Percentiles rank a stretch among this genome's conserved stretches.
Conservation (phyloP, 1,139 yeast species). For the Blastobotrys ciferrii region DNA sequence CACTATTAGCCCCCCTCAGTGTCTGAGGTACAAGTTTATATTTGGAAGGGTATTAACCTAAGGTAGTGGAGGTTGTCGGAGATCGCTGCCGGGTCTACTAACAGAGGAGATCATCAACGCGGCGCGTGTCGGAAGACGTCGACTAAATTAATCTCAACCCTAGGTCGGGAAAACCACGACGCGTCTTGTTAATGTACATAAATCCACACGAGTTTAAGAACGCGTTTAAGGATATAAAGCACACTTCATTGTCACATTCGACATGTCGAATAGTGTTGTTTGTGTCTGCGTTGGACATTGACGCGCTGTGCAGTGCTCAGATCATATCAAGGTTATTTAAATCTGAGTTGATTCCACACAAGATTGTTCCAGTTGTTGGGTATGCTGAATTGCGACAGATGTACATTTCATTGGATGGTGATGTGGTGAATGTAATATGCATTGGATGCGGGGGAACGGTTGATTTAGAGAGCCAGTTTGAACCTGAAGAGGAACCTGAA, state of each 20-base stretch:
- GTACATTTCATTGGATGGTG: slow-evolving; percentile 63
- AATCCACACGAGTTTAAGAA: slow-evolving; percentile 32
- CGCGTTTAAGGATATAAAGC: slow-evolving; percentile 32
- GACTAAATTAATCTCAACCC: not conserved
- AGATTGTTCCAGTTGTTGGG: slow-evolving; percentile 92
- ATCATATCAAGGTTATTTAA: slow-evolving; percentile 69
- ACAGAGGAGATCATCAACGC: too few species aligned
- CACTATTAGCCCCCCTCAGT: too few species aligned
- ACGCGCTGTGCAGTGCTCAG: slow-evolving; percentile 86
- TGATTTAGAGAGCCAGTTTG: slow-evolving; percentile 78
- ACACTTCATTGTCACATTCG: slow-evolving; percentile 64
- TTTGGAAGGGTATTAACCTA: too few species aligned
- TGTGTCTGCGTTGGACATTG: slow-evolving; percentile 88
- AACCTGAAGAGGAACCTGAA: slow-evolving; percentile 50
- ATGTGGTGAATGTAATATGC: slow-evolving; percentile 72
- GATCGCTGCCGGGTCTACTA: too few species aligned
- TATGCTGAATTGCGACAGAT: slow-evolving; percentile 71
- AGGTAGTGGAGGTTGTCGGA: too few species aligned
- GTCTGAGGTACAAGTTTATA: too few species aligned
- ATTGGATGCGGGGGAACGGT: slow-evolving; percentile 96
- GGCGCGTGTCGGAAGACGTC: slow-evolving; percentile 4
- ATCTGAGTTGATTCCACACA: slow-evolving; percentile 82
- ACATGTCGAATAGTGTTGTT: slow-evolving; percentile 87
- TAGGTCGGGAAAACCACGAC: too few species aligned
- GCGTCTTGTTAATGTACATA: slow-evolving; percentile 31